Base-by-base conservation (phyloP, 2,329 filamentous ascomycete genomes). In the Aspergillus japonicus region DNA sequence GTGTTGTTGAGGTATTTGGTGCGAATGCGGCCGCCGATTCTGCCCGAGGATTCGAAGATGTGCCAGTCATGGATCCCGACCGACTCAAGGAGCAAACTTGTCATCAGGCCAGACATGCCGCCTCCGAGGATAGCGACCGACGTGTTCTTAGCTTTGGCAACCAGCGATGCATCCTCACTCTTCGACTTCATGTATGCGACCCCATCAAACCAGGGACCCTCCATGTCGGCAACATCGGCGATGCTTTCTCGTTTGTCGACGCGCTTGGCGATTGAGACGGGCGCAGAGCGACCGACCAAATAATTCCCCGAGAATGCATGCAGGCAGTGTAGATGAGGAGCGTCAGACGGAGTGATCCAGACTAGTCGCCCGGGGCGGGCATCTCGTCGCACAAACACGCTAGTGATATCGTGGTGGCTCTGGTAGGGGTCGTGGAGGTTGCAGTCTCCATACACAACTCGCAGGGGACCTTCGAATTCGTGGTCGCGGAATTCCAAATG, bases 371-470 rank as follows among this genome's bases (percentile, higher is more conserved):
- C 76, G 0, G 81, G 81, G 7, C 74, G 68, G 8, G 72, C 71
- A 19, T 71, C 66, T 1, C 69, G 67, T 48, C 73, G 71, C n/a
- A 79, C 68, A 47, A 76, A 74, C 0, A 78, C 75, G 19, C 61
- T 74, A 35, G 78, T 78, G 6, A 83, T 68, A 12, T 78, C 73
- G 61, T 82, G 80, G 61, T 83, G 79, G 26, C 68, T 69, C n/a
- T 79, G 66, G 4, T 68, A 60, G 8, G 68, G 75, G 49, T 75
- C 68, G 11, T 11, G 12, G 14, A 35, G 33, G 14, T 12, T 35
- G 61, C 81, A 83, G 48, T 74, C 66, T 1, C 80, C 82, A 62
- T 82, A 80, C 6, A 81, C 74, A 24, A 82, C 63, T 2, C 73
- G 72, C 8, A 82, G 58, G 16, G 79, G 69, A 6, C 80, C 81